phyloP scores from a whole-genome alignment of 805 yeast species.

The Myxozyma vanderwaltii region DNA sequence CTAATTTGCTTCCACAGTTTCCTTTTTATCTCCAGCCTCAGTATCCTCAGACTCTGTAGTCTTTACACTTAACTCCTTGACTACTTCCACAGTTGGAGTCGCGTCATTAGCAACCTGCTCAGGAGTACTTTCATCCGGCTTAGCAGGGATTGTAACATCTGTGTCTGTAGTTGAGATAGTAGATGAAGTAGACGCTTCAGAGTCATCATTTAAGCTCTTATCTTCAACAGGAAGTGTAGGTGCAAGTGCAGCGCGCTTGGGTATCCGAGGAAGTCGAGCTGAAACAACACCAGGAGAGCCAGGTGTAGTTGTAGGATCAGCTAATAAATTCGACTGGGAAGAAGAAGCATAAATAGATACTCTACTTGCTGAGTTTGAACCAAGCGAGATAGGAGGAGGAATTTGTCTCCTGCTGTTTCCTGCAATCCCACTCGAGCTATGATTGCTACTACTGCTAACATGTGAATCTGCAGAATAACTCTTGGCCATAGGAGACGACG shows the following conservation, averaged over 20 bases:
- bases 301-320: constrained; percentile 14
- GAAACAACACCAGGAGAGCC: constrained; percentile 18
- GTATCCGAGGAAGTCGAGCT: constrained; percentile 24
- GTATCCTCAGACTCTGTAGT: background rate
- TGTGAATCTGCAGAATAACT: background rate
- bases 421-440: too few species aligned
- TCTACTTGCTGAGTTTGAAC: constrained; percentile 9
- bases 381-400: constrained; percentile 10
- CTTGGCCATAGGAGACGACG: constrained; percentile 1
- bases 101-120: background rate
- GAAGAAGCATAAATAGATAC: background rate
- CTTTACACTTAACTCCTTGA: background rate
- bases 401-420: background rate
- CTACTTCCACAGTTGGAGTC: background rate
- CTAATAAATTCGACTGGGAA: background rate
- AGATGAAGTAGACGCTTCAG: background rate
- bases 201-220: background rate
- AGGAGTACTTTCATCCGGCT: background rate
- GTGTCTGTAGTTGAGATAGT: background rate
- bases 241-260: background rate
- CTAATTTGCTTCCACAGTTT: too few species aligned
- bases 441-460: background rate
- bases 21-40: too few species aligned
- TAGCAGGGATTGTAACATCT: constrained; percentile 1
- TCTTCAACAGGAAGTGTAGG: background rate